Base-by-base conservation (phyloP, 2,329 filamentous ascomycete species). In the Cladosporium velox region DNA sequence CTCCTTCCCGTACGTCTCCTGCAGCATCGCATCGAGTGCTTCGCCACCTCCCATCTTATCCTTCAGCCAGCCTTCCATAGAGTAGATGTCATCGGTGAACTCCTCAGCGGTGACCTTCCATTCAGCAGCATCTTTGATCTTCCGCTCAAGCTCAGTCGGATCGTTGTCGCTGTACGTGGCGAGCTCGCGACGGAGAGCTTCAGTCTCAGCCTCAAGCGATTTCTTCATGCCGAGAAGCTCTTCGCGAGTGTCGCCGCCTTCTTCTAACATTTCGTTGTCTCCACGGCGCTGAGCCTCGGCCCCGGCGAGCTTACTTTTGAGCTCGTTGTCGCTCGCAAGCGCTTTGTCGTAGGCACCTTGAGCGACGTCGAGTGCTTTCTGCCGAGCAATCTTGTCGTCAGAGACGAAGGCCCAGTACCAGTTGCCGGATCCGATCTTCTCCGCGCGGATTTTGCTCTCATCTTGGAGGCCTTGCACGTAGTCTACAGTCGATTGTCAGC, bases 321-420 rank as follows among this genome's bases (percentile, higher is more conserved):
- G 73, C n/a, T 82, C 80, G 3, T 69, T 66, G 11, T 77, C 75
- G 6, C 68, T 68, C 8, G 71, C 72, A 52, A 68, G 69, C 30
- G 76, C 75, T 68, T 80, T 82, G 62, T 75, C 73, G 61, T 76
- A 72, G 30, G 80, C 78, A 18, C 75, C 73, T 41, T 75, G 75
- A 0, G 78, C 78, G 30, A 77, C 77, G 3, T 72, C 73, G 30
- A 82, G 73, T 8, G 73, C 72, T 51, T 67, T 69, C 66, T 85
- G 78, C 65, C 78, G 79, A 21, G 77, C 75, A 58, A 82, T 83
- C 73, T 80, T 83, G 72, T 85, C 85, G 63, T 89, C 86, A 32
- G 83, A 86, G 21, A 78, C 80, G 74, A 90, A 90, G 69, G 83
- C 85, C 88, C 88, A 91, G 78, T 90, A 90, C 88, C 88, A 91